Evolutionary conservation across 805 yeast genomes (phyloP).

Genomic region (Ogataea corticis): DNA sequence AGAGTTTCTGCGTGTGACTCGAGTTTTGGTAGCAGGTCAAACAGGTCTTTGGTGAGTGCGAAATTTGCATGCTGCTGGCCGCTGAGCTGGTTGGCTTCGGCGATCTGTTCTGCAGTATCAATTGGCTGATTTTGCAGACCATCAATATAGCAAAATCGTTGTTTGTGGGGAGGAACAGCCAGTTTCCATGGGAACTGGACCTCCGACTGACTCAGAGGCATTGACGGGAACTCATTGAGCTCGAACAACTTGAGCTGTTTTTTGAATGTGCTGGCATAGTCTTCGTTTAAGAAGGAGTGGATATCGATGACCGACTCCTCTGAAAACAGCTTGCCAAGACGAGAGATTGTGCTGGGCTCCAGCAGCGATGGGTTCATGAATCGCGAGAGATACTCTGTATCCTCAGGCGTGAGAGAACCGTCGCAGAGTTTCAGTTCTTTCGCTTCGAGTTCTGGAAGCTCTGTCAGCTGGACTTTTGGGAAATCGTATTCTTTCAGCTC

Average conservation of each 20-base stretch:
- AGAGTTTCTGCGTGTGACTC: background rate
- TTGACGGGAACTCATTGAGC: conserved; percentile 49
- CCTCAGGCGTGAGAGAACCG: conserved; percentile 30
- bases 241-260: conserved; percentile 55
- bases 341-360: conserved; percentile 36
- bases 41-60: conserved; percentile 24
- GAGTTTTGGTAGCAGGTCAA: conserved; percentile 9
- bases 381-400: conserved; percentile 48
- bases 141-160: conserved; percentile 80
- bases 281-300: conserved; percentile 57
- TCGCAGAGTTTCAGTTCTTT: conserved; percentile 24
- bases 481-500: conserved; percentile 78
- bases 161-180: conserved; percentile 93
- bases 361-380: conserved; percentile 60
- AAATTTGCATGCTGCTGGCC: conserved; percentile 61
- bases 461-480: conserved; percentile 55
- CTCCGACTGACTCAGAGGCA: conserved; percentile 58
- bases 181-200: conserved; percentile 79
- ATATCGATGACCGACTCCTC: conserved; percentile 73
- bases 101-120: conserved; percentile 35
- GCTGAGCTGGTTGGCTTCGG: conserved; percentile 25
- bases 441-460: conserved; percentile 25
- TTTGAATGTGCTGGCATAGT: conserved; percentile 49
- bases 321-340: conserved; percentile 53
- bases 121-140: conserved; percentile 47